Evolutionary conservation across 306 rosid genomes (phyloP).

Genomic region (Sophora flavescens): DNA sequence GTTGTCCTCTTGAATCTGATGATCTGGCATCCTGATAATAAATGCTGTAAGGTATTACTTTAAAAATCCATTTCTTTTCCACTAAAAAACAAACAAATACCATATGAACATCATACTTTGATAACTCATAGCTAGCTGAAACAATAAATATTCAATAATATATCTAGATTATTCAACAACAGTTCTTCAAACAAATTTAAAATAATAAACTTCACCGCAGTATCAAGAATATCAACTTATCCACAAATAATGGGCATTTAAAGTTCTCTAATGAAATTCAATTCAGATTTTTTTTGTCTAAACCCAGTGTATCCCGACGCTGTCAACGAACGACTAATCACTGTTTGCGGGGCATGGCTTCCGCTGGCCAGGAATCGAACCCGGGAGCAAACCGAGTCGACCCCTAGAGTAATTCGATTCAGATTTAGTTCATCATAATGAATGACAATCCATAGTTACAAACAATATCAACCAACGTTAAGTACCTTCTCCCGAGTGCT

Average conservation of each 20-base stretch:
- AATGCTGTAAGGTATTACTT: constrained; percentile 44
- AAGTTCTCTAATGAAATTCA: not conserved
- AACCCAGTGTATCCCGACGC: too few species aligned
- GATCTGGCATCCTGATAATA: constrained; percentile 77
- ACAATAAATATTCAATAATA: constrained; percentile 18
- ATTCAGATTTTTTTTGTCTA: not conserved
- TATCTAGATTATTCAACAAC: not conserved
- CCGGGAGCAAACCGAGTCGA: too few species aligned
- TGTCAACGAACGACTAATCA: too few species aligned
- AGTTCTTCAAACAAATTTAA: constrained; percentile 17
- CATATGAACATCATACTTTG: constrained; percentile 12
- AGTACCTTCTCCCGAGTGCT: constrained; percentile 65
- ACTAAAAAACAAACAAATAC: constrained; percentile 25
- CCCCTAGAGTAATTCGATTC: too few species aligned
- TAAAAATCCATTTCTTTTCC: constrained; percentile 29
- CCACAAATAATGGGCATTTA: not conserved
- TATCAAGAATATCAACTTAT: not conserved
- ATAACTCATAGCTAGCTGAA: not conserved
- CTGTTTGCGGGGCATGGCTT: too few species aligned
- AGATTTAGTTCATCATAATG: not conserved
- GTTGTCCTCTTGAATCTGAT: constrained; percentile 78
- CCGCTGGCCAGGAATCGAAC: too few species aligned
- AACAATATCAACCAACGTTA: constrained; percentile 29
- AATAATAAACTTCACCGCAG: not conserved
- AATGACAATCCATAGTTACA: constrained; percentile 2